Evolutionary conservation across 1,284 basidiomycete genomes (phyloP), one percentile per base, ranked within the genome.

Genomic region (Moesziomyces globuligerus): DNA sequence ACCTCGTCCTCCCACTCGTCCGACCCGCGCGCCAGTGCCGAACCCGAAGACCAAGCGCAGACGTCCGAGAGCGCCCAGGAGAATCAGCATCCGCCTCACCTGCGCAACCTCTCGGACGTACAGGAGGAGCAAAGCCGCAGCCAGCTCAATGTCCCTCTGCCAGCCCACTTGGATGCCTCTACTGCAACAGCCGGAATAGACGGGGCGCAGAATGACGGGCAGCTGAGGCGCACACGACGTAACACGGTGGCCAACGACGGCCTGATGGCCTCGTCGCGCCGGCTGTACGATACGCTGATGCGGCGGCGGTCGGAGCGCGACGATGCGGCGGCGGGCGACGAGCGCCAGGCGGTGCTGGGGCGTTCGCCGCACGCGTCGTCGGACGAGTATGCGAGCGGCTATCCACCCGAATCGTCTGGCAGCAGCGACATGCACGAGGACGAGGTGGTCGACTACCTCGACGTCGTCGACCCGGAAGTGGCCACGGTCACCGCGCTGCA

Each of bases 381-480:
- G 13, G 46, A 56, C 28, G 47, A 55, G 10, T 24, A 53, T 25
- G 45, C 56, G 25, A 38, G 48, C 8, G 15, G 21, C 18, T 40
- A 43, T 24, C 39, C 47, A 10, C 36, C 43, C 20, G 29, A 21
- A n/a, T 48, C 51, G 1, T 61, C 56, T 0, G 25, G 29, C 13
- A 39, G 36, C 29, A 62, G 56, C 20, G 59, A 66, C 17, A 51
- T 75, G 67, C 75, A 77, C 50, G 66, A 72, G 44, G 71, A 75
- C 36, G 59, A 71, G 21, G 72, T 77, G 49, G 71, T 75, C 36
- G 75, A 75, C 42, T 77, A 77, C 37, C 71, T 92, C 72, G 90
- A 91, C 80, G 90, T 89, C 41, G 90, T 92, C 61, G 90, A 92
- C 77, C 87, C 89, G 11, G 88, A 90, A 75, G 87, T 92, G 32